Evolutionary conservation across 345 rosid species (phyloP), one percentile per base, ranked within the genome.

Genomic region (Brassica napus): DNA sequence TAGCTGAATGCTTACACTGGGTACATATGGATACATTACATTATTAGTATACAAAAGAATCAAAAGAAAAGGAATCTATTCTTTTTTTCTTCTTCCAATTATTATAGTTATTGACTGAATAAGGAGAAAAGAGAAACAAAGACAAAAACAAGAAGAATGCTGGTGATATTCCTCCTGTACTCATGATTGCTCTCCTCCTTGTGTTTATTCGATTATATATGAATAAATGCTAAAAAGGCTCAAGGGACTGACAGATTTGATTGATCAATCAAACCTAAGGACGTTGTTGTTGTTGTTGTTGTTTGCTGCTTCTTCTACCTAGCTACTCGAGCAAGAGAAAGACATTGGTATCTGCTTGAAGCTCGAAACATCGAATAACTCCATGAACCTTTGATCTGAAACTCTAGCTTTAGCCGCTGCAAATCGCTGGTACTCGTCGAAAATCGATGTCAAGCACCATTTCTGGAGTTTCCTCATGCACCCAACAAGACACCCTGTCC

Each of bases 321-420:
- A 87, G 84, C 87, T 88, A 82, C 75, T 88, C 6, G 82, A 85
- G 84, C 87, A 86, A 66, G 97, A 89, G 88, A 89, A 90, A 63
- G 94, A 81, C 86, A 88, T 69, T 23, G 97, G 93, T 26, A 83
- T 71, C 62, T 91, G 89, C 84, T 86, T 89, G 75, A 94, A 80
- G 89, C 82, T 79, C 66, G 97, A 87, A 72, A 88, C 84, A 72
- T 94, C 97, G 77, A 94, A 92, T 79, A 86, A 79, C 86, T 92
- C 98, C 95, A 91, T 90, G 79, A 94, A 94, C 90, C 86, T 92
- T 87, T 91, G 92, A 86, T 92, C 97, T 2, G 97, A 83, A 65
- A 89, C 91, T 81, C 98, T 93, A 62, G 98, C 95, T 85, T 94
- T 94, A 4, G 92, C 94, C 3, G 95, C 98, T 30, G 98, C 98